These are phyloP conservation scores for Sanguinoderma infundibulare DNA, from an alignment of 1,284 basidiomycete species.

Conservation along the genomic window DNA sequence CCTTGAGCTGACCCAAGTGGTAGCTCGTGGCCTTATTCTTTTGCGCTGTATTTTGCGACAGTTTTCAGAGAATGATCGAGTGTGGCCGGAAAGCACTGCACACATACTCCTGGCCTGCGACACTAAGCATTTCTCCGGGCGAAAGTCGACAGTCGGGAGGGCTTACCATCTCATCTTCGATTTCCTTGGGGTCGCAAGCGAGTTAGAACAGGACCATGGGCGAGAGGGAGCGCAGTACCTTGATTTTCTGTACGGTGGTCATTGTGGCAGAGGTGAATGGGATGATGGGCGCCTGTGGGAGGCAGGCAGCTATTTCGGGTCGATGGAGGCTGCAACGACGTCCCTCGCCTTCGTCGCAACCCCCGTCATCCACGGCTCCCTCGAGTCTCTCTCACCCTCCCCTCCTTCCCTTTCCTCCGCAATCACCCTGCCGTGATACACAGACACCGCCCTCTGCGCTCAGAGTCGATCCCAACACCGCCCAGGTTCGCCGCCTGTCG, in stretches of 20 bases:
- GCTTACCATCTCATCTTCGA: conserved; percentile 95
- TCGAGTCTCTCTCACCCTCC: conserved; percentile 4
- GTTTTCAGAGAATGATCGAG: conserved; percentile 12
- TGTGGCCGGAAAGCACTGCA: conserved; percentile 14
- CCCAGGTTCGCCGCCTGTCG: conserved; percentile 30
- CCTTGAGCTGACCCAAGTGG: conserved; percentile 96
- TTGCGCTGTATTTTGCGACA: conserved; percentile 59
- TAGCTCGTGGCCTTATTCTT: conserved; percentile 98
- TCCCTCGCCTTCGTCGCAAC: conserved; percentile 16
- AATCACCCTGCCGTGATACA: conserved; percentile 10
- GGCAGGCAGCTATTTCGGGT: conserved; percentile 1
- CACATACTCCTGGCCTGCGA: conserved; percentile 45
- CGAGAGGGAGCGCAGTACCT: conserved; percentile 47
- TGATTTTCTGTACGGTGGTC: conserved; percentile 91
- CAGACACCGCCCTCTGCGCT: conserved; percentile 10
- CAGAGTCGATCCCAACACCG: conserved; percentile 22
- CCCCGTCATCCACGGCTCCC: not conserved
- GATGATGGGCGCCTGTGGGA: conserved; percentile 11
- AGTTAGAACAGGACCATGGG: conserved; percentile 10
- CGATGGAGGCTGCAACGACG: conserved; percentile 1
- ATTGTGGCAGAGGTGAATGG: conserved; percentile 46
- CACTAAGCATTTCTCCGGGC: conserved; percentile 14
- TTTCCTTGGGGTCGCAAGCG: conserved; percentile 58
- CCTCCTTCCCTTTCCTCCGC: not conserved
- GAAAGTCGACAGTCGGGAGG: conserved; percentile 5